Base-by-base conservation (phyloP, 495 filamentous ascomycete species). In the Aspergillus haitiensis region DNA sequence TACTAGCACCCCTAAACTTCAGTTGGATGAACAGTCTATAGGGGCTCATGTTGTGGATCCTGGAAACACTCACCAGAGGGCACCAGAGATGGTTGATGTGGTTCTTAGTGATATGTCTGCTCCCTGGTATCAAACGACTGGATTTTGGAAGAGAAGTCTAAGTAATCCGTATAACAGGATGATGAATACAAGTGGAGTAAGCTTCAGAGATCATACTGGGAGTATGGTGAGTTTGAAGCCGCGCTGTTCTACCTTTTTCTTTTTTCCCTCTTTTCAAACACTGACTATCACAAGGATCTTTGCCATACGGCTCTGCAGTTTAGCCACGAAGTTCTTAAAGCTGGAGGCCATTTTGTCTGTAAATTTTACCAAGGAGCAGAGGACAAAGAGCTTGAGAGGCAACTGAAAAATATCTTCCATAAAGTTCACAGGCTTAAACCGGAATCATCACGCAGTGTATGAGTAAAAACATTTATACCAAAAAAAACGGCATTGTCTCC, bases 101-200 rank as follows among this genome's bases (percentile, higher is more conserved):
- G 89, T 98, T 66, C 76, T 98, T 65, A 95, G 90, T 82, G 94
- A 98, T 87, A 98, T 98, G 94, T 98, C 85, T 78, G 93, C 81
- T 78, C 93, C 94, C 90, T 96, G 91, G 92, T 74, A 81, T 63
- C 88, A 90, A 79, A 86, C 83, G 35, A 82, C 82, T 67, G 88
- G 88, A 42, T 91, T 87, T 76, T 87, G 85, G 79, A 86, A 88
- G 76, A 90, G 82, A 75, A 94, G 86, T 78, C 81, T 97, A 81
- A 94, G 86, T 92, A 82, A 92, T 81, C 90, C 93, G 52, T 92
- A 93, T 84, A 71, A 71, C 78, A 98, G 94, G 94, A 88, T 98
- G 91, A 97, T 97, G 92, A 97, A 98, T 75, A 96, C 92, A 51
- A 97, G 89, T 73, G 94, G 94, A 40, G 87, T 91, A 60, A 71